These are phyloP conservation scores for Umbelopsis sp. DNA, from an alignment of 371 early-diverging fungal species.

Conservation along the genomic window DNA sequence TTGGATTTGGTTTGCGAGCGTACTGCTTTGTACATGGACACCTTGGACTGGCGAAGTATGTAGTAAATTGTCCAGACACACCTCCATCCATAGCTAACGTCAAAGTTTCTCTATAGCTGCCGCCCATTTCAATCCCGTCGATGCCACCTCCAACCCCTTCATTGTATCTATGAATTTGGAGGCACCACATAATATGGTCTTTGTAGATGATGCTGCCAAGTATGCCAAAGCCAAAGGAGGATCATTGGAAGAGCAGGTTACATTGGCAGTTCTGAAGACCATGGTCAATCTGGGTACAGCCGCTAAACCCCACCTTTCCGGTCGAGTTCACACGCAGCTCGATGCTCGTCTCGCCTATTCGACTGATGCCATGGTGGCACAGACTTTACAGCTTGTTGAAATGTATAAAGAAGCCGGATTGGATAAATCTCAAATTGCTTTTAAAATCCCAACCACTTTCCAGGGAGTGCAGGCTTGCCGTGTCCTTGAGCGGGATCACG, in stretches of 20 bases:
- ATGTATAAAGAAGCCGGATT: constrained; percentile 13
- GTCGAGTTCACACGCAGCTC: constrained; percentile 18
- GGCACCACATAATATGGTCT: not conserved
- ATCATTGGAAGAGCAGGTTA: constrained; percentile 10
- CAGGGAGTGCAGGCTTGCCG: constrained; percentile 16
- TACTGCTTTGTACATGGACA: constrained; percentile 8
- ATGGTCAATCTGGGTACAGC: constrained; percentile 11
- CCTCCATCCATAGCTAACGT: not conserved
- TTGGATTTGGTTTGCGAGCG: constrained; percentile 11
- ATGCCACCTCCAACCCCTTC: constrained; percentile 16
- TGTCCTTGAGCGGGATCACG: constrained; percentile 11
- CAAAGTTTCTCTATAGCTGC: not conserved
- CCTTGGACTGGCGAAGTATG: constrained; percentile 16
- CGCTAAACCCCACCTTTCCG: constrained; percentile 4
- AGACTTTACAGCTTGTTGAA: constrained; percentile 5
- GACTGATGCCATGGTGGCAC: constrained; percentile 16
- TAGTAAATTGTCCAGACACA: not conserved
- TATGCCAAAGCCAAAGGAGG: constrained; percentile 16
- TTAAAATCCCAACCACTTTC: constrained; percentile 17
- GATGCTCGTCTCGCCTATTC: constrained; percentile 17
- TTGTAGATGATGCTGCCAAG: constrained; percentile 11
- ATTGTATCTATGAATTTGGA: constrained; percentile 5
- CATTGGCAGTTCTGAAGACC: constrained; percentile 6
- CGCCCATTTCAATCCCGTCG: constrained; percentile 8
- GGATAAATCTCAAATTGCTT: constrained; percentile 9